A percentile compares a stretch with the other conserved stretches of the same genome.
phyloP scores from a whole-genome alignment of 2,329 filamentous ascomycete genomes.

The Apiospora koreana region DNA sequence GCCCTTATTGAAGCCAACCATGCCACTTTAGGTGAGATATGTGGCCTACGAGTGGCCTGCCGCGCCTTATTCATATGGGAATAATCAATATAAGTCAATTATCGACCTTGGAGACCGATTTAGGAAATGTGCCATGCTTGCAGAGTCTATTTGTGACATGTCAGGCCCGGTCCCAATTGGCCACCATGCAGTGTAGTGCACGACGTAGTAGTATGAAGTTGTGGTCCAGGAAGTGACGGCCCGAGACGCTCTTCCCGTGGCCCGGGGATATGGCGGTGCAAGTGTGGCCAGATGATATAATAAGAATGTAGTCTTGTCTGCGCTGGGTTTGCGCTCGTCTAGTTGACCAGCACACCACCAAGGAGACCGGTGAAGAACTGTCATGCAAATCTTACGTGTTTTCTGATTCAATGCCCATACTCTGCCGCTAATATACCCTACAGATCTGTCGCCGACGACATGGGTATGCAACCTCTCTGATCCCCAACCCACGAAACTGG shows the following conservation, averaged over 20 bases:
- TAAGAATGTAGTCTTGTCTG: not conserved
- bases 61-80: not conserved
- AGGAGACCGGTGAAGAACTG: not conserved
- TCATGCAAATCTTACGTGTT: conserved; percentile 5
- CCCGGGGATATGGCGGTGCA: not conserved
- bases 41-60: not conserved
- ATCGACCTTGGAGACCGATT: not conserved
- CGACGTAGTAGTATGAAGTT: not conserved
- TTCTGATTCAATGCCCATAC: not conserved
- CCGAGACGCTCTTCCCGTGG: not conserved
- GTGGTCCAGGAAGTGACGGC: not conserved
- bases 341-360: not conserved
- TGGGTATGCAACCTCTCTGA: conserved; percentile 6
- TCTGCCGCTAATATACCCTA: not conserved
- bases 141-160: not conserved
- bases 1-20: not conserved
- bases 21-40: not conserved
- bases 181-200: not conserved
- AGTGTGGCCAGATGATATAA: not conserved
- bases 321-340: not conserved
- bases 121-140: not conserved
- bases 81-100: not conserved
- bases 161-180: not conserved
- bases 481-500: not conserved
- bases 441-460: not conserved